Evolutionary conservation across 148 eudicot genomes (phyloP).

Genomic region (Nyssa sinensis): DNA sequence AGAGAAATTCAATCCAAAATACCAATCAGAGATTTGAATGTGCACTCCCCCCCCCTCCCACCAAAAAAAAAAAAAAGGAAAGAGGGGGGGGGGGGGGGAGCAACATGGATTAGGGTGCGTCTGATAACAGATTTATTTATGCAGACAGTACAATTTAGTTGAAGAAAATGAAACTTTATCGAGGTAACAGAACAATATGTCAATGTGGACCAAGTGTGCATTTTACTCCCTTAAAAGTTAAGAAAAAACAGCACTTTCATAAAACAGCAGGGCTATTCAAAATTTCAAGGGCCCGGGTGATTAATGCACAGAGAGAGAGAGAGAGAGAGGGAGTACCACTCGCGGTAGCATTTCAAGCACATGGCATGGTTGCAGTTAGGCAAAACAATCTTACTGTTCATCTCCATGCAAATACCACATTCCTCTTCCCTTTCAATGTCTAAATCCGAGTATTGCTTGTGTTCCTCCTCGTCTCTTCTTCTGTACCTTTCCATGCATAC

Average conservation of each 20-base stretch:
- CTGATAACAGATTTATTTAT: not conserved
- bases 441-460: slow-evolving; percentile 47
- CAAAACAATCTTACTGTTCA: slow-evolving; percentile 73
- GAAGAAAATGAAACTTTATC: no score
- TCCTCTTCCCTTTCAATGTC: slow-evolving; percentile 92
- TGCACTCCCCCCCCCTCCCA: not conserved
- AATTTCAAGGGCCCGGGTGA: not conserved
- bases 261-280: not conserved
- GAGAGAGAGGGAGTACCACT: slow-evolving; percentile 51
- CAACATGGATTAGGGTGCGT: not conserved
- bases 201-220: not conserved
- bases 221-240: not conserved
- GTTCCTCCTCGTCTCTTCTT: slow-evolving; percentile 72
- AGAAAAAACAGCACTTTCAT: not conserved
- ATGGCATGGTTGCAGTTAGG: slow-evolving; percentile 88
- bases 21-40: not conserved
- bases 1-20: not conserved
- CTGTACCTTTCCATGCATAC: slow-evolving; percentile 83
- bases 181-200: not conserved
- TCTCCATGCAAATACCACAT: slow-evolving; percentile 98
- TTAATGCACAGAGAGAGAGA: not conserved
- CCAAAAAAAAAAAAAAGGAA: no score
- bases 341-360: slow-evolving; percentile 93
- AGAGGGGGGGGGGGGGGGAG: no score
- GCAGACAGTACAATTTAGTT: no score